Conservation (phyloP, 1,139 yeast genomes). For the Pichia sp. region DNA sequence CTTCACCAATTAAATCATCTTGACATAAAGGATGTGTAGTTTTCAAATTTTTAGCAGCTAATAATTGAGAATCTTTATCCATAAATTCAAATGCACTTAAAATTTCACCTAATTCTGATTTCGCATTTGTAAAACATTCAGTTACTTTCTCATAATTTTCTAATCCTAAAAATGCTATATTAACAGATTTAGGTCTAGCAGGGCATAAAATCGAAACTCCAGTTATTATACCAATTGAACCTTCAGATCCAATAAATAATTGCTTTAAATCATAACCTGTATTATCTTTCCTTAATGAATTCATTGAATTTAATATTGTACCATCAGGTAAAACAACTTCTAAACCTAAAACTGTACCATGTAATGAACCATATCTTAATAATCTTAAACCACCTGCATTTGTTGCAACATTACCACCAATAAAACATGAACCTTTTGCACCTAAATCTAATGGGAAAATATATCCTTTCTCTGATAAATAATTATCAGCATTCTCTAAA, state of each 20-base stretch:
- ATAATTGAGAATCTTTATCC: constrained; percentile 70
- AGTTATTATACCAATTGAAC: constrained; percentile 84
- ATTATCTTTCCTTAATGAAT: constrained; percentile 83
- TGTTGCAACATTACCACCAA: constrained; percentile 94
- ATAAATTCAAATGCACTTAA: constrained; percentile 92
- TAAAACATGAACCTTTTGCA: constrained; percentile 95
- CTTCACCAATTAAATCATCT: constrained; percentile 28
- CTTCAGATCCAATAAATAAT: constrained; percentile 88
- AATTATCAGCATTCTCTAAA: constrained; percentile 78
- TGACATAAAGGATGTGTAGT: constrained; percentile 54
- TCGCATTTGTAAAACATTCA: constrained; percentile 72
- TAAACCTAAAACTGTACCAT: constrained; percentile 84
- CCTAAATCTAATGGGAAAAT: constrained; percentile 93
- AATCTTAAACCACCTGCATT: constrained; percentile 94
- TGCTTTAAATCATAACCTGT: constrained; percentile 93
- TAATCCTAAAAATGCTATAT: constrained; percentile 84
- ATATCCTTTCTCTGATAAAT: constrained; percentile 70
- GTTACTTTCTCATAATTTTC: constrained; percentile 77
- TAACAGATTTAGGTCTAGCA: constrained; percentile 79
- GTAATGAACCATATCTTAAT: constrained; percentile 84
- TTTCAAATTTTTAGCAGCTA: constrained; percentile 49
- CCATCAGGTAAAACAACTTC: constrained; percentile 94
- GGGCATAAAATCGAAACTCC: constrained; percentile 89
- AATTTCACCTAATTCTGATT: constrained; percentile 72
- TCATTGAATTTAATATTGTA: constrained; percentile 67